Evolutionary conservation across 345 rosid species (phyloP), one percentile per base, ranked within the genome.

Genomic region (Hirschfeldia incana): DNA sequence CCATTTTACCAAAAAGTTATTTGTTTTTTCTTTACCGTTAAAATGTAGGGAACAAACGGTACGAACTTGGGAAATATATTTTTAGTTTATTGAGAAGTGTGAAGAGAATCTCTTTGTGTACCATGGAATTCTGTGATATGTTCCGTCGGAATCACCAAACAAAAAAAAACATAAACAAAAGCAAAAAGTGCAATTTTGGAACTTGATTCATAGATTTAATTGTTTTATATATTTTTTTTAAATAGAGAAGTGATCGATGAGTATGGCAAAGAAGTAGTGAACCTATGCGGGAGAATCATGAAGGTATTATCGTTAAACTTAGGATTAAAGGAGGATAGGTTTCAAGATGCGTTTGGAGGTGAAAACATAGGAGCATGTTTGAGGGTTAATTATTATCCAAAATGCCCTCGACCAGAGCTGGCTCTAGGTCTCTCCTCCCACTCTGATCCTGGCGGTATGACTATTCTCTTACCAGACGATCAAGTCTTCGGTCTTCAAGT

Each of bases 401-500:
- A 86, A 67, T 95, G 99, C 78, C 99, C 99, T 1, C 93, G 90
- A 46, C 99, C 99, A 1, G 92, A 90, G 49, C 69, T 95, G 58
- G 82, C 99, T 3, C 92, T 93, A 0, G 98, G 99, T 4, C 81
- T 95, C 36, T 93, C 99, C 0, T 78, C 97, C 0, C 99, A 95
- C 84, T 93, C 99, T 0, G 99, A 95, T 58, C 99, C 99, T 0
- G 98, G 98, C 0, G 98, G 98, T 67, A 62, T 93, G 87, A 95
- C 99, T 39, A 21, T 95, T 30, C 87, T 95, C 53, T 79, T 95
- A 76, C 96, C 98, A 17, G 98, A 93, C 34, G 75, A 84, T 53
- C 80, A 89, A 13, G 96, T 93, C 9, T 37, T 86, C 0, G 99
- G 99, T 10, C 96, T 95, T 36, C 98, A 95, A 57, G 96, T 95